These are phyloP conservation scores for Colletotrichum neosansevieriae DNA, from an alignment of 2,329 filamentous ascomycete genomes.

Conservation along the genomic window DNA sequence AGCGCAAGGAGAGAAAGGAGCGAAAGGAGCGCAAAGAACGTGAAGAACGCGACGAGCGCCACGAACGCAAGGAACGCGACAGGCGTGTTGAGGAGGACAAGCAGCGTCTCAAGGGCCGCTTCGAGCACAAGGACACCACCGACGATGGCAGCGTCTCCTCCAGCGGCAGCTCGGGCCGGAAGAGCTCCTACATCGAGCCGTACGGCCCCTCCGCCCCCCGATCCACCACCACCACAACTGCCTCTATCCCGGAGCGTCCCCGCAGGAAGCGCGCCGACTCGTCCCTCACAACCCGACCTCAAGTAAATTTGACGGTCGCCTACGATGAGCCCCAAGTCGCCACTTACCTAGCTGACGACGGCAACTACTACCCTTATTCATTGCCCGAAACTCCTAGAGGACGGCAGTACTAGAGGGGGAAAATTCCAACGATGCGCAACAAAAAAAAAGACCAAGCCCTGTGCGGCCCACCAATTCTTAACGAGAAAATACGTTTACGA, in stretches of 20 bases:
- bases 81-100: constrained; percentile 47
- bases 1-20: constrained; percentile 46
- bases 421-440: constrained; percentile 2
- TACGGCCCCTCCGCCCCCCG: constrained; percentile 28
- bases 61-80: constrained; percentile 43
- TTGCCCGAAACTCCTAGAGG: constrained; percentile 3
- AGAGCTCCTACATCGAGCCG: constrained; percentile 45
- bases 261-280: constrained; percentile 22
- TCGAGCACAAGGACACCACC: constrained; percentile 46
- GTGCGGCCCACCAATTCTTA: constrained; percentile 27
- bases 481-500: constrained; percentile 34
- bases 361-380: constrained; percentile 37
- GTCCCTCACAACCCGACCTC: constrained; percentile 18
- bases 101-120: constrained; percentile 53
- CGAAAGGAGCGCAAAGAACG: constrained; percentile 53
- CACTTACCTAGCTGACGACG: constrained; percentile 42
- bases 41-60: constrained; percentile 46
- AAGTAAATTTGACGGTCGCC: constrained; percentile 21
- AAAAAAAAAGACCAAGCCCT: constrained; percentile 25
- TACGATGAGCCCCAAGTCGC: constrained; percentile 39
- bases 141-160: constrained; percentile 47
- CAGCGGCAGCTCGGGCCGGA: constrained; percentile 33
- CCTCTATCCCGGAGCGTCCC: constrained; percentile 3
- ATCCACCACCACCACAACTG: constrained; percentile 2
- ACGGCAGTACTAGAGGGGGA: constrained; percentile 1